Evolutionary conservation across 169 alveolate genomes (phyloP).

Genomic region (Cryptosporidium muris): DNA sequence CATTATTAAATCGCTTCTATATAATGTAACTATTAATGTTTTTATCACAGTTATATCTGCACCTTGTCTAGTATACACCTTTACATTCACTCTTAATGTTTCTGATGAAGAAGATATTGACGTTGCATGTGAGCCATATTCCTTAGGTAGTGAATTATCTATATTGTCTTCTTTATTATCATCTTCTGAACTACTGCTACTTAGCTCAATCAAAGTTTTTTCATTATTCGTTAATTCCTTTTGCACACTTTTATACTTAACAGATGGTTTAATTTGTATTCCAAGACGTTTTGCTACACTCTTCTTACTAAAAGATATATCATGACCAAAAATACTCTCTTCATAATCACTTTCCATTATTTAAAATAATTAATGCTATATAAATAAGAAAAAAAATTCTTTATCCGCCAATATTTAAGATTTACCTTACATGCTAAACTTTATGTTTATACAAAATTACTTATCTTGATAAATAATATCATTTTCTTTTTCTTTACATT

Average conservation of each 20-base stretch:
- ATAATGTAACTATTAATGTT: slow-evolving; percentile 21
- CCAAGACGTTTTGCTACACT: slow-evolving; percentile 32
- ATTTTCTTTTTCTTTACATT: background rate
- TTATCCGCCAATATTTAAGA: too few relatives aligned
- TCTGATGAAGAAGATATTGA: background rate
- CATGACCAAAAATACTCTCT: slow-evolving; percentile 30
- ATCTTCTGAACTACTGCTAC: background rate
- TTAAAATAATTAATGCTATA: background rate
- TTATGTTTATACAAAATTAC: background rate
- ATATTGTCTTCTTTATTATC: background rate
- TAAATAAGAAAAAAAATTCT: too few relatives aligned
- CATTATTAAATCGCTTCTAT: slow-evolving; percentile 11
- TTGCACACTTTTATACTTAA: background rate
- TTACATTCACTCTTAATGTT: slow-evolving; percentile 17
- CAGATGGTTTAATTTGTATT: background rate
- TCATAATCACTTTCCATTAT: slow-evolving; percentile 17
- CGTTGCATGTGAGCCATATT: slow-evolving; percentile 2
- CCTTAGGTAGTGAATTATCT: slow-evolving; percentile 4
- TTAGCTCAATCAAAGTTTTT: background rate
- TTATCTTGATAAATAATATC: background rate
- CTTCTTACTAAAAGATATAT: slow-evolving; percentile 28
- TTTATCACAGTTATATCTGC: slow-evolving; percentile 35
- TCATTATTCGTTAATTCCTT: background rate
- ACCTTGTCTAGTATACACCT: slow-evolving; percentile 46
- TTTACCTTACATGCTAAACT: background rate